Base-by-base conservation (phyloP, 352 stramenopile genomes). In the Phytopythium chamaehyphon region DNA sequence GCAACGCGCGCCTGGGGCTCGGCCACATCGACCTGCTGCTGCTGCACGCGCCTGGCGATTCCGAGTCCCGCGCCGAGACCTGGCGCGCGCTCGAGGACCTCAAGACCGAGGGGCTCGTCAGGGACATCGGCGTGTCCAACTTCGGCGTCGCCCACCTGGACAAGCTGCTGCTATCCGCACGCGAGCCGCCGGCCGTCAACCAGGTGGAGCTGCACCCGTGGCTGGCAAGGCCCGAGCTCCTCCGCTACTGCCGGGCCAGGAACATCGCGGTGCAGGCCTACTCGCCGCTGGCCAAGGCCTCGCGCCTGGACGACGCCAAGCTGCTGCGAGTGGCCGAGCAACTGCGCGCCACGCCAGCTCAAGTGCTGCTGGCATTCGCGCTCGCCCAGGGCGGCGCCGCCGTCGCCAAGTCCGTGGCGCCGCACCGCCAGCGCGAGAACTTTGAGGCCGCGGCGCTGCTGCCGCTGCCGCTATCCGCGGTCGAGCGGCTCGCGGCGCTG, bases 101-200 rank as follows among this genome's bases (percentile, higher is more conserved):
- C 7, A 39, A 60, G n/a, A 12, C 33, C 1, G 43, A 64, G 28
- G 84, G 83, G 9, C 53, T 83, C 19, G 64, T 85, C 40, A 61
- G 68, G 35, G 72, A 84, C 47, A 85, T 89, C 40, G 86, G 84
- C 26, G 83, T 95, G 19, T 88, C 67, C 47, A 95, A 95, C 50
- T 93, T 93, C 64, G 59, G 71, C 1, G 47, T 76, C 18, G 61
- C 67, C 8, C 83, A 96, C 59, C 67, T 96, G 12, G 58, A 87
- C 52, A 76, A 81, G 48, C 54, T 95, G 0, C 66, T 80, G 44
- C 47, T 63, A 31, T 61, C 68, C 18, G 56, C 52, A 14, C 23
- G 44, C 7, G 64, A 62, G 12, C 66, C 54, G n/a, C 69, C 74
- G 2, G 66, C 68, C 2, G 72, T 83, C 28, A 83, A 88, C 66